Base-by-base conservation (phyloP, 805 yeast species). In the Vanderwaltozyma tropicalis region DNA sequence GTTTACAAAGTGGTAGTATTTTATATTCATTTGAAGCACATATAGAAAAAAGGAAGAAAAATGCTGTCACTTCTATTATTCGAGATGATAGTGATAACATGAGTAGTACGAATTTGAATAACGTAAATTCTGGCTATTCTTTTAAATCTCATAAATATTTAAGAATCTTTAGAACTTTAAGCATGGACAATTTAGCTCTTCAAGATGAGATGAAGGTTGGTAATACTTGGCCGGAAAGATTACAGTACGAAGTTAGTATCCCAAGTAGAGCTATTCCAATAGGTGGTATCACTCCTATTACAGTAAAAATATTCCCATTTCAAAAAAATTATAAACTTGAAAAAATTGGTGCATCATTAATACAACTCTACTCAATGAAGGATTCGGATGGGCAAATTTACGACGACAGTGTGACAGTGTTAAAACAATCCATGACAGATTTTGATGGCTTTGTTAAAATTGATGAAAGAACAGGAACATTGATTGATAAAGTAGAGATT, bases 221-320 rank as follows among this genome's bases (percentile, higher is more conserved):
- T 40, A 87, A 86, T 53, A 81, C 87, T 4, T 85, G 95, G 94
- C 89, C 94, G 2, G 67, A 74, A 36, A 86, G 85, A 55, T 78
- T 89, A 31, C 96, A 88, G 57, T 88, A 89, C 58, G 77, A 85
- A 13, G 75, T 89, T 39, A 78, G 80, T 40, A 77, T 86, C 3
- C 96, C 96, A 0, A 72, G 87, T 17, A 76, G 80, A 46, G 95
- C 96, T 1, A 76, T 85, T 7, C 87, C 96, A 1, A 76, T 88
- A 32, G 97, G 97, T 4, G 75, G 88, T 0, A 63, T 68, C 1
- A 67, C 83, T 5, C 82, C 85, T 2, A 69, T 89, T 5, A 74
- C 75, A 39, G 69, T 88, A 36, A 67, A 74, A 47, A 55, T 88
- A 48, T 79, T 80, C 20, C 96, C 97, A 0, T 67, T 88, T 32